Conservation (phyloP, 164 flowering plant species). For the Stephania japonica region DNA sequence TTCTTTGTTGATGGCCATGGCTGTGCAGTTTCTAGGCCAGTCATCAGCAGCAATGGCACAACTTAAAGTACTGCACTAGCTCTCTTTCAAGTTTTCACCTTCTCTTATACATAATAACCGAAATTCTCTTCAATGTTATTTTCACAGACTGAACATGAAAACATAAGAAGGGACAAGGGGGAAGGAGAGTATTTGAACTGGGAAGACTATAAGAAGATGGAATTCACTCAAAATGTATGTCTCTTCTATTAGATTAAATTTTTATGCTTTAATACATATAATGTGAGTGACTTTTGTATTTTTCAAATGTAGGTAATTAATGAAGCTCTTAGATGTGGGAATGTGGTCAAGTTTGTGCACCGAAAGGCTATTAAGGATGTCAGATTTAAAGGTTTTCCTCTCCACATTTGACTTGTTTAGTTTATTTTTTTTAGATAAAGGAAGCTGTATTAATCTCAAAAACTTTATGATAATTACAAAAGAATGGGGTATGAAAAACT, state of each 20-base stretch:
- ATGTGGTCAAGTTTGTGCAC: constrained; percentile 68
- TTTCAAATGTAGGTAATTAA: constrained; percentile 42
- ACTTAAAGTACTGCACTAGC: constrained; percentile 31
- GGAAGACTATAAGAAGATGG: constrained; percentile 67
- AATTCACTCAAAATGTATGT: constrained; percentile 50
- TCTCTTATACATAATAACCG: neutral
- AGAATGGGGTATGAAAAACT: no score
- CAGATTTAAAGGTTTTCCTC: constrained; percentile 44
- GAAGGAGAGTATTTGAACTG: constrained; percentile 43
- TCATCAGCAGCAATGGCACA: constrained; percentile 42
- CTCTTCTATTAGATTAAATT: neutral
- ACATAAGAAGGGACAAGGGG: constrained; percentile 38
- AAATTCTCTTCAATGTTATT: neutral
- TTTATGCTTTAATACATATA: neutral
- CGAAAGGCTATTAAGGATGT: constrained; percentile 68
- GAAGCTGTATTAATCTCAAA: no score
- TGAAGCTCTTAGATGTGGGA: constrained; percentile 67
- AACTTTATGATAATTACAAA: no score
- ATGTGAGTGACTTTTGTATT: constrained; percentile 11
- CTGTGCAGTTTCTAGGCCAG: constrained; percentile 45
- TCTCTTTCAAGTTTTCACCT: neutral
- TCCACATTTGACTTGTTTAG: neutral
- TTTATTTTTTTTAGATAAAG: no score
- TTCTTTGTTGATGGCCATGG: constrained; percentile 49
- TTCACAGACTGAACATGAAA: constrained; percentile 45